phyloP scores from a whole-genome alignment of 1,284 basidiomycete genomes.

The Neonothopanus nambi region DNA sequence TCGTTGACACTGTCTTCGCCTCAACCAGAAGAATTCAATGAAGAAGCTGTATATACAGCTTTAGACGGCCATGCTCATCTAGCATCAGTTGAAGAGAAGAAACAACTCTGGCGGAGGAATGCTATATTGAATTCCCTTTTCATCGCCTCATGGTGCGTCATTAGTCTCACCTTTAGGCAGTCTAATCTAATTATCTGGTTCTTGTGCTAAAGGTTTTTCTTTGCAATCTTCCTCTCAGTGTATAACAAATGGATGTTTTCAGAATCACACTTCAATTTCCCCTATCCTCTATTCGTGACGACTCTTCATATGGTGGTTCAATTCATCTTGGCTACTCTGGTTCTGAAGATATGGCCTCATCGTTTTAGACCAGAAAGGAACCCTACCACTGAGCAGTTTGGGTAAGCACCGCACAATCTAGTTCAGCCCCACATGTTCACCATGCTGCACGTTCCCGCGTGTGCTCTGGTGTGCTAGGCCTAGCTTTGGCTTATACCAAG shows the following conservation, averaged over 20 bases:
- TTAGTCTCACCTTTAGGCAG: background rate
- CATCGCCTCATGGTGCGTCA: slow-evolving; percentile 77
- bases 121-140: slow-evolving; percentile 79
- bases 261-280: slow-evolving; percentile 82
- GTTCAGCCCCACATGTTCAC: background rate
- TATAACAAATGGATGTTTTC: slow-evolving; percentile 99
- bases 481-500: too few relatives aligned
- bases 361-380: slow-evolving; percentile 66
- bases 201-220: slow-evolving; percentile 83
- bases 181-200: too few relatives aligned
- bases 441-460: too few relatives aligned
- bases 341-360: slow-evolving; percentile 66
- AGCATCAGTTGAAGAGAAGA: slow-evolving; percentile 68
- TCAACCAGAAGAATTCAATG: slow-evolving; percentile 9
- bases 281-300: slow-evolving; percentile 93
- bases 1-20: background rate
- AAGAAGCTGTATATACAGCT: slow-evolving; percentile 7
- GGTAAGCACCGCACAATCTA: slow-evolving; percentile 61
- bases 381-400: slow-evolving; percentile 74
- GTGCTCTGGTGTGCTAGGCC: background rate
- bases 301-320: slow-evolving; percentile 91
- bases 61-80: slow-evolving; percentile 39
- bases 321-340: slow-evolving; percentile 72
- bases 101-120: slow-evolving; percentile 82
- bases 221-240: slow-evolving; percentile 72